These are phyloP conservation scores for Pleodorina starrii DNA, from an alignment of 139 green algal genomes.

Conservation along the genomic window DNA sequence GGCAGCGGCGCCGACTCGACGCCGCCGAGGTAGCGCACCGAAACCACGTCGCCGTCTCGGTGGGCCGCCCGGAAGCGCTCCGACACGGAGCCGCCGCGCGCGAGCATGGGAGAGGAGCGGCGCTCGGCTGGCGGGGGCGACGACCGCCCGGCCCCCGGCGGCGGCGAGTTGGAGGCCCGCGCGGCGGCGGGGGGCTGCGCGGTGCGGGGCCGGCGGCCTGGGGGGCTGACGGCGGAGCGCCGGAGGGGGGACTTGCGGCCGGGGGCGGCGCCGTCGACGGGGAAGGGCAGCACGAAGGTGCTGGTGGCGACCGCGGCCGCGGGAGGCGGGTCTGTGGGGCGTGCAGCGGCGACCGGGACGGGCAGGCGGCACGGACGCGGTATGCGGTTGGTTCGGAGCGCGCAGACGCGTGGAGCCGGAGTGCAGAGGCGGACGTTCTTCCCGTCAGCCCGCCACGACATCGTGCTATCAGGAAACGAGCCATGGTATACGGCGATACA, in stretches of 20 bases:
- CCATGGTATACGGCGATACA: too few relatives aligned
- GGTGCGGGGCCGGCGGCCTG: neutral
- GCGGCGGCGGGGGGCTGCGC: neutral
- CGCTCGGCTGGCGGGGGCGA: neutral
- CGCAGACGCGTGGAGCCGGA: too few relatives aligned
- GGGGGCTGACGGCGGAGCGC: conserved; percentile 9
- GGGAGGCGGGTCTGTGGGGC: neutral
- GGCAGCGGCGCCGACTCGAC: neutral
- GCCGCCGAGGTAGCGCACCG: conserved; percentile 16
- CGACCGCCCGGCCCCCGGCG: neutral
- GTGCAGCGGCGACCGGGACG: neutral
- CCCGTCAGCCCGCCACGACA: too few relatives aligned
- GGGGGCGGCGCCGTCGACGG: neutral
- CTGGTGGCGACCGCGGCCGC: neutral
- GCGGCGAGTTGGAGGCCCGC: neutral
- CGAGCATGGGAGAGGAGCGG: neutral
- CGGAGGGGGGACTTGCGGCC: conserved; percentile 6
- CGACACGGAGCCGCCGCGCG: neutral
- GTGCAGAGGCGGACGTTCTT: too few relatives aligned
- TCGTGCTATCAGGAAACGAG: too few relatives aligned
- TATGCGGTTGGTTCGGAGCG: too few relatives aligned
- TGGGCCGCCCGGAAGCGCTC: conserved; percentile 37
- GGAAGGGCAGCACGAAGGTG: neutral
- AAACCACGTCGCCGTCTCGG: neutral
- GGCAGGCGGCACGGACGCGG: too few relatives aligned